phyloP scores from a whole-genome alignment of 805 yeast genomes.

The Metschnikowia koreensis region DNA sequence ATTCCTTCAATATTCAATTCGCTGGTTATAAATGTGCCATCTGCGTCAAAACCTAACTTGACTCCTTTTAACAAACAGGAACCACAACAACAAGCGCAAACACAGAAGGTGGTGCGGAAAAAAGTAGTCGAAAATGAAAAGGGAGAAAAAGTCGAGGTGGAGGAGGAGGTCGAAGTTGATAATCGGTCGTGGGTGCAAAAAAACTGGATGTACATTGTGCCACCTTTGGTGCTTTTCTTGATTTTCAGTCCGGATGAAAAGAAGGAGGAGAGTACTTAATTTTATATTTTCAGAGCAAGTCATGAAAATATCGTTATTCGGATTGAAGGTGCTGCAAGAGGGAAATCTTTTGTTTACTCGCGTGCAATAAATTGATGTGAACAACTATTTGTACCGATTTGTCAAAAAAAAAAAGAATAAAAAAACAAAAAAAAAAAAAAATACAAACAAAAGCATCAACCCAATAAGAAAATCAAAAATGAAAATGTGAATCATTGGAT shows the following conservation, averaged over 20 bases:
- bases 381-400: too few species aligned
- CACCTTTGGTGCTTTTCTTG: conserved; percentile 40
- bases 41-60: conserved; percentile 31
- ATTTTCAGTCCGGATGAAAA: conserved; percentile 30
- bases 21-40: conserved; percentile 1
- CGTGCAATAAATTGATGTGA: too few species aligned
- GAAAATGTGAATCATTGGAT: too few species aligned
- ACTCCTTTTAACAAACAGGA: conserved; percentile 19
- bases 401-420: too few species aligned
- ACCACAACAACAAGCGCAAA: conserved; percentile 13
- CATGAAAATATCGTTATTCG: neutral
- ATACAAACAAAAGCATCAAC: too few species aligned
- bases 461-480: too few species aligned
- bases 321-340: too few species aligned
- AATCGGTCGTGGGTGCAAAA: conserved; percentile 52
- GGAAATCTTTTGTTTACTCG: too few species aligned
- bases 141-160: conserved; percentile 25
- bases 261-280: neutral
- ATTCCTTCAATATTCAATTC: neutral
- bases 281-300: neutral
- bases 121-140: conserved; percentile 21
- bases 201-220: conserved; percentile 62
- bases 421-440: too few species aligned
- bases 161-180: conserved; percentile 26
- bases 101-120: conserved; percentile 19